phyloP scores from a whole-genome alignment of 306 rosid genomes.

The Rosa rugosa region DNA sequence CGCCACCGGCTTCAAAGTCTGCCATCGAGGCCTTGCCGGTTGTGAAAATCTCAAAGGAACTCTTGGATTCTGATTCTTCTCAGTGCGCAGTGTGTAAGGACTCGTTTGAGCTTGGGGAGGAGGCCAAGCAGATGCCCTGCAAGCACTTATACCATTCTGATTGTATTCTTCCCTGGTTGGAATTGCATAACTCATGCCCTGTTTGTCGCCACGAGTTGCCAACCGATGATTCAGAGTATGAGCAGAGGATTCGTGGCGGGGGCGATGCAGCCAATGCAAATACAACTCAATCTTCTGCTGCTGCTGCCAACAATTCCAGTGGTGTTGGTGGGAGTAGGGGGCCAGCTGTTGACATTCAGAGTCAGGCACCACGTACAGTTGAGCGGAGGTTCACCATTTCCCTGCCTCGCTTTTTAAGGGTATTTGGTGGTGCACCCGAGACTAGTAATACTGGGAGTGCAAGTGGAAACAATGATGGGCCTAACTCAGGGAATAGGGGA shows the following conservation, averaged over 20 bases:
- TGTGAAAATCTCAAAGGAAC: constrained; percentile 49
- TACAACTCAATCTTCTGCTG: constrained; percentile 24
- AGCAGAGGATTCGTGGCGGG: constrained; percentile 50
- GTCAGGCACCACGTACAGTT: constrained; percentile 29
- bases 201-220: constrained; percentile 94
- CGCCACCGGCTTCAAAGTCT: constrained; percentile 80
- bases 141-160: constrained; percentile 81
- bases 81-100: constrained; percentile 96
- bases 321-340: neutral
- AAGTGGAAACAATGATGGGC: constrained; percentile 46
- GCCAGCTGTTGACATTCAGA: constrained; percentile 32
- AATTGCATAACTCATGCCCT: constrained; percentile 87
- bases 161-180: constrained; percentile 87
- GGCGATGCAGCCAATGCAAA: constrained; percentile 33
- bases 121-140: constrained; percentile 83
- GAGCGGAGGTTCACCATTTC: constrained; percentile 70
- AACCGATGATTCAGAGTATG: constrained; percentile 80
- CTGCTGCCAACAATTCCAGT: constrained; percentile 11
- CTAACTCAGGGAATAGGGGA: constrained; percentile 61
- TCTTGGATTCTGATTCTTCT: constrained; percentile 65
- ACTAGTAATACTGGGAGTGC: constrained; percentile 63
- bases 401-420: constrained; percentile 62
- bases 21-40: constrained; percentile 61
- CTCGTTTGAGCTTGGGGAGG: constrained; percentile 61
- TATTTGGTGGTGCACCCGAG: constrained; percentile 51